Conservation (phyloP, 495 filamentous ascomycete species). For the Aspergillus baeticus region DNA sequence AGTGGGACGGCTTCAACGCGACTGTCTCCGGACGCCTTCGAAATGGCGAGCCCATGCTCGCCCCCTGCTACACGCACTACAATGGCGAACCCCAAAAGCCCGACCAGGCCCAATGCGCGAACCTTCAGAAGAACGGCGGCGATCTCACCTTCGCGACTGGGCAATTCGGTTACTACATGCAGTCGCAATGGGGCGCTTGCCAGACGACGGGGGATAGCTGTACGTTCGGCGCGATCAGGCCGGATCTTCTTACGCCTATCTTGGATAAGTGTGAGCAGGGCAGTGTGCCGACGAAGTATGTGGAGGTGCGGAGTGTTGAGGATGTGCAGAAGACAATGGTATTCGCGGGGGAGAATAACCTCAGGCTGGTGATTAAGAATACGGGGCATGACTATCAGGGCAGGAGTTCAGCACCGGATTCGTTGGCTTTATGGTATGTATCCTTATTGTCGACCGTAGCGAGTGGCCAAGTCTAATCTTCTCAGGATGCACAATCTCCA, state of each 20-base stretch:
- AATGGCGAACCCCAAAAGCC: background rate
- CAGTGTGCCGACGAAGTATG: conserved; percentile 10
- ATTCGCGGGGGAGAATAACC: conserved; percentile 26
- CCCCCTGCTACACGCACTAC: conserved; percentile 8
- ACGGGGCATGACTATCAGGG: conserved; percentile 38
- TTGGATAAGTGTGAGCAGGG: conserved; percentile 2
- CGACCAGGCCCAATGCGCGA: background rate
- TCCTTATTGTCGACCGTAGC: background rate
- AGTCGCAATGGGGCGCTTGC: conserved; percentile 11
- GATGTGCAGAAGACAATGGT: conserved; percentile 7
- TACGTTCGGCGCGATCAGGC: background rate
- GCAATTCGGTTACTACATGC: background rate
- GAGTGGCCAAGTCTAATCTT: background rate
- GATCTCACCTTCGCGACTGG: background rate
- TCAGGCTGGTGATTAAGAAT: conserved; percentile 39
- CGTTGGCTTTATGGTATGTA: conserved; percentile 29
- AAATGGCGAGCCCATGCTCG: conserved; percentile 11
- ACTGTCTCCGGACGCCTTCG: conserved; percentile 11
- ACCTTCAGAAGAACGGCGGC: background rate
- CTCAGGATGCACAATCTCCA: conserved; percentile 26
- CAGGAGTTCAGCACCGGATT: conserved; percentile 14
- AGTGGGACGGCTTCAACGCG: conserved; percentile 7
- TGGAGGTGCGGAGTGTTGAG: conserved; percentile 5
- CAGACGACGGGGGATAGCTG: conserved; percentile 13
- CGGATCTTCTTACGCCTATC: background rate